Evolutionary conservation across 225 moss, liverwort and hornwort genomes (phyloP).

Genomic region (Anthoceros angustus): DNA sequence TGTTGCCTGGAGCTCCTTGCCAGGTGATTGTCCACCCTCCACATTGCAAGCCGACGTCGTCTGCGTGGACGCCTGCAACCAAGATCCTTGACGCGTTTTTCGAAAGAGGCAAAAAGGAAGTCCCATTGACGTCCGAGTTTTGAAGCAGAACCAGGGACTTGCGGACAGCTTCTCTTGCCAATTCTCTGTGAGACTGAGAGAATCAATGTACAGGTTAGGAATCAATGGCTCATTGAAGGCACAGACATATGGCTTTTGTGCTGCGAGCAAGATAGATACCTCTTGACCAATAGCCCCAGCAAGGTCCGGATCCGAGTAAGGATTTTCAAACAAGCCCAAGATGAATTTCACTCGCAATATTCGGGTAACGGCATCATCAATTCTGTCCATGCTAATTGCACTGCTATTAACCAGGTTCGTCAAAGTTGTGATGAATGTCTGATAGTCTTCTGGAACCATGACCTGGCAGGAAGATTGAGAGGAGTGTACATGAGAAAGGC

Average conservation of each 20-base stretch:
- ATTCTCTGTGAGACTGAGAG: slow-evolving; percentile 24
- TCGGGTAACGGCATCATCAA: slow-evolving; percentile 53
- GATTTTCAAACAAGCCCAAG: slow-evolving; percentile 50
- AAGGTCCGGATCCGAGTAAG: slow-evolving; percentile 20
- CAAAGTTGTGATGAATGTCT: slow-evolving; percentile 19
- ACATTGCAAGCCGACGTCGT: slow-evolving; percentile 57
- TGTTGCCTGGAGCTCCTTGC: slow-evolving; percentile 49
- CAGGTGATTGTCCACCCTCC: slow-evolving; percentile 75
- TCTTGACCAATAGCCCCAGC: slow-evolving; percentile 30
- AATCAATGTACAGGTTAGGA: neutral
- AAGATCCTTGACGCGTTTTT: slow-evolving; percentile 33
- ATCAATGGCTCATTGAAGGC: too few relatives aligned
- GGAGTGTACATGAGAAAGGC: neutral
- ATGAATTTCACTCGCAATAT: slow-evolving; percentile 53
- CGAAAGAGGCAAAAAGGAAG: slow-evolving; percentile 33
- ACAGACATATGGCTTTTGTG: too few relatives aligned
- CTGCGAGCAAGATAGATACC: neutral
- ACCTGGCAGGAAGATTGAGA: slow-evolving; percentile 25
- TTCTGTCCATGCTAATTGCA: slow-evolving; percentile 24
- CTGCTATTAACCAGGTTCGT: slow-evolving; percentile 27
- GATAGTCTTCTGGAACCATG: slow-evolving; percentile 38
- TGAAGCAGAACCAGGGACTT: slow-evolving; percentile 62
- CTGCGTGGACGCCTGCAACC: slow-evolving; percentile 50
- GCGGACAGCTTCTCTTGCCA: slow-evolving; percentile 62
- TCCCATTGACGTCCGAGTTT: slow-evolving; percentile 20